These are phyloP conservation scores for Picea abies DNA, from an alignment of 83 land plant genomes.

Conservation along the genomic window DNA sequence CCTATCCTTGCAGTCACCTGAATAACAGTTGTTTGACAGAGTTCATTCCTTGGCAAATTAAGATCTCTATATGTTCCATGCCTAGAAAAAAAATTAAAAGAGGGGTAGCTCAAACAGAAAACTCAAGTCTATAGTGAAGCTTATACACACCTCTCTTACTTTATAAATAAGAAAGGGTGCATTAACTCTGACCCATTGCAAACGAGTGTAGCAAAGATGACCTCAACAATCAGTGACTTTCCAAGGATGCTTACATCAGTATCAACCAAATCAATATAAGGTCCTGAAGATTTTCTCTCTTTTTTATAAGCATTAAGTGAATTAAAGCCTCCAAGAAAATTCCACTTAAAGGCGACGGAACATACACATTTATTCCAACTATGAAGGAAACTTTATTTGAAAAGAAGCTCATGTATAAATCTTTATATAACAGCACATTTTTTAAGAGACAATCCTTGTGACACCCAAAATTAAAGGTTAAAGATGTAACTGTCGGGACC, in stretches of 20 bases:
- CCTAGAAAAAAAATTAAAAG: no score
- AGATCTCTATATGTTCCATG: no score
- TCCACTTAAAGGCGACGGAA: neutral
- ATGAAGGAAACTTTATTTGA: neutral
- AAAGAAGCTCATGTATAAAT: neutral
- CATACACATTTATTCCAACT: neutral
- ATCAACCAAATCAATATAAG: neutral
- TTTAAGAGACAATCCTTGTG: neutral
- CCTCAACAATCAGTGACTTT: neutral
- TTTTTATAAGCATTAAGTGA: neutral
- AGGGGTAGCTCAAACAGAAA: neutral
- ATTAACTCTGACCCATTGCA: neutral
- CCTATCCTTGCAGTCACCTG: no score
- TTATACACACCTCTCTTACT: neutral
- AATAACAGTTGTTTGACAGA: no score
- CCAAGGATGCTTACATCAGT: neutral
- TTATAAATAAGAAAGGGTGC: neutral
- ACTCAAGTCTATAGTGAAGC: neutral
- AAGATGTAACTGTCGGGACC: neutral
- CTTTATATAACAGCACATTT: neutral
- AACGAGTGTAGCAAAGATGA: neutral
- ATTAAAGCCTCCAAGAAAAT: neutral
- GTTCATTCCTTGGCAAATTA: no score
- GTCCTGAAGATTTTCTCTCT: neutral
- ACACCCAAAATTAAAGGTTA: neutral